These are phyloP conservation scores for Heliamphora exappendiculata DNA, from an alignment of 148 eudicot genomes.

Conservation along the genomic window DNA sequence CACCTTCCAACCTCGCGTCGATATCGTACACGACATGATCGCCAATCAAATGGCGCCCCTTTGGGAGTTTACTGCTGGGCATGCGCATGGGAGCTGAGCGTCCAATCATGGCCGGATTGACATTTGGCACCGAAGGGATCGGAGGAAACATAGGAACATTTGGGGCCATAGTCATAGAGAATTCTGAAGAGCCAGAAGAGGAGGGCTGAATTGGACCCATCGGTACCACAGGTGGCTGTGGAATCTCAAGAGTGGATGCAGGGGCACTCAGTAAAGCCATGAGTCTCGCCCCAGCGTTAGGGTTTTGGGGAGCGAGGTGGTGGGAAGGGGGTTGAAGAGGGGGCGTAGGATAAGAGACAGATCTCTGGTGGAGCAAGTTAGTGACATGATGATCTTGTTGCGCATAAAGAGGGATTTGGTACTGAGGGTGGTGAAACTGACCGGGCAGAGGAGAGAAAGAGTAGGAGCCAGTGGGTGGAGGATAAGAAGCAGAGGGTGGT, in stretches of 20 bases:
- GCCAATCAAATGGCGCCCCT: conserved; percentile 74
- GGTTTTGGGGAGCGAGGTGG: conserved; percentile 32
- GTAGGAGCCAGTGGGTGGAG: conserved; percentile 33
- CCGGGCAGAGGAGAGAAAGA: conserved; percentile 21
- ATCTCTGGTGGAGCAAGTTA: conserved; percentile 39
- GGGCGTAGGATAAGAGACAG: conserved; percentile 46
- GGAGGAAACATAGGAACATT: conserved; percentile 10
- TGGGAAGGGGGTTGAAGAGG: conserved; percentile 41
- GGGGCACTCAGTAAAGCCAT: conserved; percentile 73
- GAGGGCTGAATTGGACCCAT: conserved; percentile 25
- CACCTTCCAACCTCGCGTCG: conserved; percentile 69
- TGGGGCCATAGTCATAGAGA: conserved; percentile 14
- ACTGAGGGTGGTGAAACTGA: conserved; percentile 31
- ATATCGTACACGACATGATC: conserved; percentile 61
- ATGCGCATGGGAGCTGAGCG: conserved; percentile 49
- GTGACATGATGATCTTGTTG: conserved; percentile 26
- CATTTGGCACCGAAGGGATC: conserved; percentile 22
- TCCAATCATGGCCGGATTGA: conserved; percentile 16
- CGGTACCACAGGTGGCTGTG: conserved; percentile 27
- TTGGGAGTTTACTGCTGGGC: conserved; percentile 78
- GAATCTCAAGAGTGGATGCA: conserved; percentile 26
- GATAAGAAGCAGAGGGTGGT: conserved; percentile 48
- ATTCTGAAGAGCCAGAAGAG: conserved; percentile 39
- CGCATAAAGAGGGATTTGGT: conserved; percentile 10
- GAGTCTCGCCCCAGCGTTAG: conserved; percentile 50